A percentile compares a stretch with the other conserved stretches of the same genome.
These are phyloP conservation scores for Corrigiola litoralis DNA, from an alignment of 179 eudicot genomes.

Conservation along the genomic window DNA sequence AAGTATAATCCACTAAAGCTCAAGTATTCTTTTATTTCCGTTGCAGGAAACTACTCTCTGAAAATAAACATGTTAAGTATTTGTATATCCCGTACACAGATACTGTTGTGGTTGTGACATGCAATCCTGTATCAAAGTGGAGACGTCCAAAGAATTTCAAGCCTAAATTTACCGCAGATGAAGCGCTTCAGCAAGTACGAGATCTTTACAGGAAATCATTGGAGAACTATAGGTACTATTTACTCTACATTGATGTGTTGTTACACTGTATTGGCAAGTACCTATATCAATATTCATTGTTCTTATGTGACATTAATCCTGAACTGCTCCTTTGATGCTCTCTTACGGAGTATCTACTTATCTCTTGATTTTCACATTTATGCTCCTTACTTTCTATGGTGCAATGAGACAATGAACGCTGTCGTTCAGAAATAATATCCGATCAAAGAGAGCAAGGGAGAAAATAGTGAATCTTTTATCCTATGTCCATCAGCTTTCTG, in stretches of 20 bases:
- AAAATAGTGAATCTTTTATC: too few relatives aligned
- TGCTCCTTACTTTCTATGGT: too few relatives aligned
- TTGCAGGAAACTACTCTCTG: slow-evolving; percentile 79
- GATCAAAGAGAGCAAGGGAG: too few relatives aligned
- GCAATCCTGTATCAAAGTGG: slow-evolving; percentile 88
- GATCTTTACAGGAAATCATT: slow-evolving; percentile 68
- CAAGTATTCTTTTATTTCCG: slow-evolving; percentile 1
- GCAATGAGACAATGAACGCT: not conserved
- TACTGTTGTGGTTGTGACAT: slow-evolving; percentile 86
- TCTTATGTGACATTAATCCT: not conserved
- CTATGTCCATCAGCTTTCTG: not conserved
- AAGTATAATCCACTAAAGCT: not conserved
- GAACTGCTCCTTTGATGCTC: not conserved
- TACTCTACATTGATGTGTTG: not conserved
- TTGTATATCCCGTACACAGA: slow-evolving; percentile 88
- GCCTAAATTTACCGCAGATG: slow-evolving; percentile 76
- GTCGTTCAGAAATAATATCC: too few relatives aligned
- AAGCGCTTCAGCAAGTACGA: slow-evolving; percentile 77
- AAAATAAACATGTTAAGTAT: slow-evolving; percentile 93
- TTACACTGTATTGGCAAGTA: not conserved
- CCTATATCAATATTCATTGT: not conserved
- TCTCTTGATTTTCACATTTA: too few relatives aligned
- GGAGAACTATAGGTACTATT: slow-evolving; percentile 59
- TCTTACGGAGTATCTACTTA: too few relatives aligned
- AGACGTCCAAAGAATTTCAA: slow-evolving; percentile 65